phyloP scores from a whole-genome alignment of 192 early-diverging fungal genomes.

The Spizellomyces sp. region DNA sequence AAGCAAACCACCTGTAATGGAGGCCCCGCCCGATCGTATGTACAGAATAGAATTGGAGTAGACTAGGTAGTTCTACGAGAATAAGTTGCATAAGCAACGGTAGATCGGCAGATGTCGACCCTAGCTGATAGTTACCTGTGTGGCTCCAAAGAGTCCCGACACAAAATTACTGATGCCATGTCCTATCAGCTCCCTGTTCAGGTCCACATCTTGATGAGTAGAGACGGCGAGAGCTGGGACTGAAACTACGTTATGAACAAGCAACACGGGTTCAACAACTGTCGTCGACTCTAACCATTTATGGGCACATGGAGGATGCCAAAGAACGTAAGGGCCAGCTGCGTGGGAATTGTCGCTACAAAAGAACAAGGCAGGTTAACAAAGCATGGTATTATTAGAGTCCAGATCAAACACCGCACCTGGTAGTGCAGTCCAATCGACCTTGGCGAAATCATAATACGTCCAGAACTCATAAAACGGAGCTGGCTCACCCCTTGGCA shows the following conservation, averaged over 20 bases:
- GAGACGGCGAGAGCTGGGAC: slow-evolving; percentile 93
- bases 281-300: slow-evolving; percentile 50
- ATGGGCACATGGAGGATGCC: slow-evolving; percentile 97
- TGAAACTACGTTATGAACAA: neutral
- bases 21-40: slow-evolving; percentile 89
- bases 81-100: neutral
- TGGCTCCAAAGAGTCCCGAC: slow-evolving; percentile 75
- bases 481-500: slow-evolving; percentile 62
- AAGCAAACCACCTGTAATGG: slow-evolving; percentile 82
- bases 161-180: slow-evolving; percentile 89
- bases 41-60: slow-evolving; percentile 93
- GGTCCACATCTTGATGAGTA: slow-evolving; percentile 85
- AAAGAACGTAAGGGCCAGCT: slow-evolving; percentile 93
- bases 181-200: slow-evolving; percentile 88
- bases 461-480: slow-evolving; percentile 91
- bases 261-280: neutral
- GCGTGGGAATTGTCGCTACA: slow-evolving; percentile 77
- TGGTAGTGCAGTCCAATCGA: slow-evolving; percentile 47
- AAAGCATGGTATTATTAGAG: neutral
- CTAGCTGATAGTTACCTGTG: slow-evolving; percentile 49
- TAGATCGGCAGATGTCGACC: neutral
- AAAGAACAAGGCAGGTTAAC: neutral
- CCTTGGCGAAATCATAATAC: slow-evolving; percentile 59
- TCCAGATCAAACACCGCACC: neutral
- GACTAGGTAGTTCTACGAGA: slow-evolving; percentile 77